Evolutionary conservation across 2,329 filamentous ascomycete species (phyloP), one percentile per base, ranked within the genome.

Genomic region (Xylogone sp.): DNA sequence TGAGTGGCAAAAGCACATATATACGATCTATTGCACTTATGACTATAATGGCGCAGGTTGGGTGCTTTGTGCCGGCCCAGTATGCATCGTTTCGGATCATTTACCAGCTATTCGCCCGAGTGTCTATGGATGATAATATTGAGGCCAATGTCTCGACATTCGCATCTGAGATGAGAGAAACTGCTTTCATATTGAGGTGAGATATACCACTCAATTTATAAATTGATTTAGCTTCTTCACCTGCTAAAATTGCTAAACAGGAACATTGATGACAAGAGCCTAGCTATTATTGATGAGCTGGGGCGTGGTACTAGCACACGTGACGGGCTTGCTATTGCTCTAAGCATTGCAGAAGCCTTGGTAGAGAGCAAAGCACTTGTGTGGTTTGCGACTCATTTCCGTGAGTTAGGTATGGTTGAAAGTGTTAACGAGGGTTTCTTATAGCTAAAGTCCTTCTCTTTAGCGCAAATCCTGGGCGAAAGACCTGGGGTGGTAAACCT

Each of bases 1-100:
- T 99, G 94, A 96, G 90, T 60, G 94, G 92, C 1, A 99, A 97
- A 68, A 96, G 88, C 57, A 99, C 92, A 0, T 97, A 97, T 63
- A 96, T 97, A 56, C 84, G 90, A 46, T 86, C 88, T 1, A 76
- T 96, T 21, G 89, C 93, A 0, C 73, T 99, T 27, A 82, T 95
- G 64, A 83, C 88, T 43, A 84, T 99, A 52, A 97, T 99, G 91
- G 90, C 90, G 1, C 94, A 99, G 62, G 84, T 97, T 48, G 93
- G 92, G 2, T 88, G 84, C 60, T 97, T 95, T 65, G 87, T 97
- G 1, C 94, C 94, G 0, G 93, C 91, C 0, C 76, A 85, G 24
- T 94, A 90, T 62, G 94, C 91, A 0, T 83, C 85, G 0, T 87
- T 97, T 56, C 83, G 91, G 0, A 82, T 97, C 18, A 77, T 88